Conservation (phyloP, 768 basidiomycete species). For the Lepiota brunneoincarnata region DNA sequence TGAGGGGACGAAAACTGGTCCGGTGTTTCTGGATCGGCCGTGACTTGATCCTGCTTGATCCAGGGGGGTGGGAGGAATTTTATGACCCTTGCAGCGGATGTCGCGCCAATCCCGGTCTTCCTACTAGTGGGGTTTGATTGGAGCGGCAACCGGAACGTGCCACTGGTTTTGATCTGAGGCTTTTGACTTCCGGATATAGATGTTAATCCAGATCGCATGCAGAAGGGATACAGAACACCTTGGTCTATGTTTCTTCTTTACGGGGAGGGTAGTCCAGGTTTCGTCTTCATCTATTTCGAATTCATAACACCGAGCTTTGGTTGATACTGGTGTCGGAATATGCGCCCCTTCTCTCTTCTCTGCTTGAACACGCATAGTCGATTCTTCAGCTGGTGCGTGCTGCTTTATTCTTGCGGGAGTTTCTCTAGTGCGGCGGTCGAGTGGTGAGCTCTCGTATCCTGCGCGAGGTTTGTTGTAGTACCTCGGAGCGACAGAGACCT, state of each 20-base stretch:
- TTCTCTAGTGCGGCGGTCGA: too few relatives aligned
- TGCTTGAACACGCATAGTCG: too few relatives aligned
- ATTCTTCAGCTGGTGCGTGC: too few relatives aligned
- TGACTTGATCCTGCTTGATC: too few relatives aligned
- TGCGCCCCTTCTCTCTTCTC: background rate
- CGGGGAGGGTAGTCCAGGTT: slow-evolving; percentile 7
- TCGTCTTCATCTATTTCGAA: background rate
- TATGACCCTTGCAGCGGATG: slow-evolving; percentile 1
- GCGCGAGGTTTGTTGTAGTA: too few relatives aligned
- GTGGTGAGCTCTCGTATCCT: too few relatives aligned
- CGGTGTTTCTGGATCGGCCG: background rate
- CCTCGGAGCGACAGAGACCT: too few relatives aligned
- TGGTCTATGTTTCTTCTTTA: slow-evolving; percentile 7
- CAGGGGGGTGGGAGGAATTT: slow-evolving; percentile 7
- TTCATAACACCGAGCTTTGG: background rate
- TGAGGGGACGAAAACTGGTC: background rate
- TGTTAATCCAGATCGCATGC: background rate
- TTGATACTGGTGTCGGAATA: background rate
- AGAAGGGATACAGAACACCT: slow-evolving; percentile 3
- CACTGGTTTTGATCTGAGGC: background rate
- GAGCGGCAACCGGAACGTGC: slow-evolving; percentile 7
- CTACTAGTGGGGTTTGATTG: background rate
- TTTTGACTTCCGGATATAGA: background rate
- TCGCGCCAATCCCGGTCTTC: slow-evolving; percentile 2
- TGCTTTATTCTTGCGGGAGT: too few relatives aligned